Evolutionary conservation across 164 flowering plant genomes (phyloP).

Genomic region (Cinnamomum chago): DNA sequence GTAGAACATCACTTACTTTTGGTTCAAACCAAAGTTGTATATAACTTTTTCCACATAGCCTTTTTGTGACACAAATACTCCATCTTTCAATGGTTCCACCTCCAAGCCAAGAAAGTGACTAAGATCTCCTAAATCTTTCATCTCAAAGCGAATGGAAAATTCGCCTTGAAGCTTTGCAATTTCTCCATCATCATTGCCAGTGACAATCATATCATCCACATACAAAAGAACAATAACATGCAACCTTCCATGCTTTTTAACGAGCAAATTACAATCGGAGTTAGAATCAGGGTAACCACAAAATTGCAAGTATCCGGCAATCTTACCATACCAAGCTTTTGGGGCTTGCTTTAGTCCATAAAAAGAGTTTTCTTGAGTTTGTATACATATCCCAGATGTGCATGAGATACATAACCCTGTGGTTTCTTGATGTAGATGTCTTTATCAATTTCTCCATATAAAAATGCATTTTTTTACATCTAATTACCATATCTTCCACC

Average conservation of each 20-base stretch:
- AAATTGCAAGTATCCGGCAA: background rate
- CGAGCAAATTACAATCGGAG: background rate
- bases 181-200: background rate
- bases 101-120: too few relatives aligned
- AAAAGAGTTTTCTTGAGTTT: background rate
- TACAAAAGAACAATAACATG: constrained; percentile 3
- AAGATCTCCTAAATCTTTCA: too few relatives aligned
- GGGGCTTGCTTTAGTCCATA: background rate
- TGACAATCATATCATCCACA: constrained; percentile 7
- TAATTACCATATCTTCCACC: constrained; percentile 2
- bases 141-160: too few relatives aligned
- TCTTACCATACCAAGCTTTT: too few relatives aligned
- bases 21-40: too few relatives aligned
- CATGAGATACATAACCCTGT: background rate
- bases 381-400: background rate
- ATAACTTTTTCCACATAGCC: too few relatives aligned
- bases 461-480: background rate
- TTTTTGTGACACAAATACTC: too few relatives aligned
- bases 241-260: background rate
- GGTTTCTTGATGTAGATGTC: background rate
- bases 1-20: too few relatives aligned
- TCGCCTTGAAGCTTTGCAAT: background rate
- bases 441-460: background rate
- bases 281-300: background rate
- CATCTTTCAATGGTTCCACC: too few relatives aligned